phyloP scores from a whole-genome alignment of 257 asterid species.

The Paulownia fortunei region DNA sequence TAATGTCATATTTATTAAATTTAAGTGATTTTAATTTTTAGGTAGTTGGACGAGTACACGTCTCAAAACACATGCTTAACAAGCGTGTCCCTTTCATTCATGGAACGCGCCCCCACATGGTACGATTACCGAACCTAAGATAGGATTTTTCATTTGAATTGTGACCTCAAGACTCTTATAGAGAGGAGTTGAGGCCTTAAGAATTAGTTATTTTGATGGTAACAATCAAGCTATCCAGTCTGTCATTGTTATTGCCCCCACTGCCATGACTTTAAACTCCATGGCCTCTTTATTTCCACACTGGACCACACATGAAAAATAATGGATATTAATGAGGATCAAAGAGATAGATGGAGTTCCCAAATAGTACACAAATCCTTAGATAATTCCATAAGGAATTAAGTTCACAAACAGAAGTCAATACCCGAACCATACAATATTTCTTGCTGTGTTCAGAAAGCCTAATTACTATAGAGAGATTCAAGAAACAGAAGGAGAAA shows the following conservation, averaged over 20 bases:
- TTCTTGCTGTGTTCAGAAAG: constrained; percentile 45
- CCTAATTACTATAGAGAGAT: constrained; percentile 12
- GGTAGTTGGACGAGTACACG: neutral
- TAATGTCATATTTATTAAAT: neutral
- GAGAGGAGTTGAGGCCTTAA: neutral
- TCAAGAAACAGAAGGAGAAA: neutral
- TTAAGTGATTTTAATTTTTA: neutral
- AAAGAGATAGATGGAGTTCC: neutral
- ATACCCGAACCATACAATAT: constrained; percentile 95
- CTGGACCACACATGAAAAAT: constrained; percentile 52
- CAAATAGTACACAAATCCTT: constrained; percentile 16
- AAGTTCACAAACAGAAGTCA: constrained; percentile 71
- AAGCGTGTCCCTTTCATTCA: constrained; percentile 29
- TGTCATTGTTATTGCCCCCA: constrained; percentile 60
- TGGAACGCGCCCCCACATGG: constrained; percentile 31
- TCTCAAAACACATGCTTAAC: constrained; percentile 20
- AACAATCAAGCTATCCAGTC: constrained; percentile 44
- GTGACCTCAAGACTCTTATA: neutral
- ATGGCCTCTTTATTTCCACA: constrained; percentile 54
- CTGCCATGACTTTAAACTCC: constrained; percentile 55
- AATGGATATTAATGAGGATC: constrained; percentile 16
- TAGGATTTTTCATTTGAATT: constrained; percentile 30
- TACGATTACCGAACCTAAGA: constrained; percentile 45
- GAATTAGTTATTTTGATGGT: constrained; percentile 41
- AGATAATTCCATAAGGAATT: constrained; percentile 18